Base-by-base conservation (phyloP, 495 filamentous ascomycete species). In the Sordaria brevicollis region DNA sequence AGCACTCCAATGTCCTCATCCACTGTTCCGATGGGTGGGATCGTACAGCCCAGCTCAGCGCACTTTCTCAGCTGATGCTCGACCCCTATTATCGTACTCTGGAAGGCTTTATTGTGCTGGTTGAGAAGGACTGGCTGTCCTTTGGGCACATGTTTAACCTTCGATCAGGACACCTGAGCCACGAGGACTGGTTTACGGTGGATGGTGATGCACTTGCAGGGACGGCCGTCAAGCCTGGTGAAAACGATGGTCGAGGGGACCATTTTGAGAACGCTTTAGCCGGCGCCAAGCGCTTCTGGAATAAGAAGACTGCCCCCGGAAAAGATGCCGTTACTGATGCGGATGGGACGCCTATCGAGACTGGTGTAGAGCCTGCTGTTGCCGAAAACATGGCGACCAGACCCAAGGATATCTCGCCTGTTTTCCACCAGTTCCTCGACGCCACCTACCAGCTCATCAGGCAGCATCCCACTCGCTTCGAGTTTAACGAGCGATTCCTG, bases 11-110 rank as follows among this genome's bases (percentile, higher is more conserved):
- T 79, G 95, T 96, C 10, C 83, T 99, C 54, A 97, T 99, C 38
- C 95, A 99, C 77, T 99, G 95, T 76, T 98, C 95, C 3, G 95
- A 99, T 80, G 95, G 95, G 21, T 99, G 95, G 95, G 95, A 99
- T 77, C 90, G 95, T 35, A 99, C 95, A 11, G 93, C 93, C 75
- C 95, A 99, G 80, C 86, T 99, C 33, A 94, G 94, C 77, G 93
- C 94, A n/a, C 80, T 99, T 57, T 89, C 93, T 71, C 93, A 99
- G 79, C 83, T 99, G 43, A 94, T 95, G 78, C 86, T 99, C 5
- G 95, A 99, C 76, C 95, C 95, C 0, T 97, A 97, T 77, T 97
- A 94, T 76, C 88, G 95, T 33, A 99, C 96, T 6, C 81, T 99
- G 66, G 93, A 97, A 71, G 95, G 95, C 31, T 99, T 98, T 78